phyloP scores from a whole-genome alignment of 805 yeast genomes.

The Blastobotrys peoriensis region DNA sequence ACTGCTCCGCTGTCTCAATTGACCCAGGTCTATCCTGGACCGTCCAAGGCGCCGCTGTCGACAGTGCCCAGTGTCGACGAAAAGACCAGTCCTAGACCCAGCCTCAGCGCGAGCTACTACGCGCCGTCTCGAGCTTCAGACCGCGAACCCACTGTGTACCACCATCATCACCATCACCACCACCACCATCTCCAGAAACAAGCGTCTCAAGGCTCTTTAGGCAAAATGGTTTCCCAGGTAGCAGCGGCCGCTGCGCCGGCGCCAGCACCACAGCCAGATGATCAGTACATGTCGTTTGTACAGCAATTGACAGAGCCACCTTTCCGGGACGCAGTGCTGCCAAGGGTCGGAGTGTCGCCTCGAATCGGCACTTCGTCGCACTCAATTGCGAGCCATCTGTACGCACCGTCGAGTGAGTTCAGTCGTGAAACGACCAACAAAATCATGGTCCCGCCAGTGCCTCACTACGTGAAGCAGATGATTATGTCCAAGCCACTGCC shows the following conservation, averaged over 20 bases:
- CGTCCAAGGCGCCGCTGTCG: neutral
- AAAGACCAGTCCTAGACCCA: too few species aligned
- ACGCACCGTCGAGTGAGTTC: neutral
- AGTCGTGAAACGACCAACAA: neutral
- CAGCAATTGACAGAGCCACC: neutral
- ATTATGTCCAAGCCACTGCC: neutral
- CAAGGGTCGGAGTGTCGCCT: neutral
- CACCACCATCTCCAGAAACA: neutral
- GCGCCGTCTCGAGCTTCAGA: too few species aligned
- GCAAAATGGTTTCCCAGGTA: neutral
- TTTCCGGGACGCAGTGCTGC: neutral
- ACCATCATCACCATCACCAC: neutral
- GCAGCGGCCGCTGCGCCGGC: neutral
- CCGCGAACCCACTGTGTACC: neutral
- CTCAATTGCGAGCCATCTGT: neutral
- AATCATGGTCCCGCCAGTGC: neutral
- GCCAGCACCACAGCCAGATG: neutral
- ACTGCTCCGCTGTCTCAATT: neutral
- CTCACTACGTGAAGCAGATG: neutral
- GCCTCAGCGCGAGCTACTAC: too few species aligned
- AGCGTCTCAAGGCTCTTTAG: neutral
- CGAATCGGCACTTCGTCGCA: neutral
- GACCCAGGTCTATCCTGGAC: neutral
- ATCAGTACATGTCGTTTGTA: neutral
- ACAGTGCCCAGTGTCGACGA: neutral